A percentile compares a stretch with the other conserved stretches of the same genome.
Conservation (phyloP, 768 basidiomycete genomes). For the Psilocybe cyanescens region DNA sequence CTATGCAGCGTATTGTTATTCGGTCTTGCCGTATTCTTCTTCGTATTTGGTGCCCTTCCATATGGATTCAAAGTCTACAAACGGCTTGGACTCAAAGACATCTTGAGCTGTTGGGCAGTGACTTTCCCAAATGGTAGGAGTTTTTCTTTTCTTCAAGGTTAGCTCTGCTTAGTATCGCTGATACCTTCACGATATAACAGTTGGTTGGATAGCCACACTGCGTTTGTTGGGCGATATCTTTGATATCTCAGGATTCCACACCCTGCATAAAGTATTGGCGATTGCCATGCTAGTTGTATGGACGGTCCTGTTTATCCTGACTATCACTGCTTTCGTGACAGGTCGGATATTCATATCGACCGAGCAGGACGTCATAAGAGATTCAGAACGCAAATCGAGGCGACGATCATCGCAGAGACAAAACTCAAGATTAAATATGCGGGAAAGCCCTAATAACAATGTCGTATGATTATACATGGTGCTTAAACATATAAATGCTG, state of each 20-base stretch:
- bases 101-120: constrained; percentile 52
- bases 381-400: constrained; percentile 15
- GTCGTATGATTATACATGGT: not conserved
- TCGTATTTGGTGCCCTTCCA: constrained; percentile 45
- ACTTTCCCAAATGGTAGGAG: constrained; percentile 47
- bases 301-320: constrained; percentile 44
- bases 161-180: not conserved
- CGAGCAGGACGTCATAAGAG: constrained; percentile 45
- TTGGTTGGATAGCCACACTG: constrained; percentile 49
- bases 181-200: constrained; percentile 15
- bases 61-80: constrained; percentile 56
- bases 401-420: not conserved
- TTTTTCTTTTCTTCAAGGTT: not conserved
- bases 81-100: constrained; percentile 38
- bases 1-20: constrained; percentile 43
- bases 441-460: not conserved
- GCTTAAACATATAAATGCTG: not conserved
- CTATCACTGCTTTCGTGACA: constrained; percentile 42
- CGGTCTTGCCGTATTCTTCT: constrained; percentile 51
- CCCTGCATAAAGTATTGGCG: constrained; percentile 43
- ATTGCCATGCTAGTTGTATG: constrained; percentile 43
- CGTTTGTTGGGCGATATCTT: constrained; percentile 46
- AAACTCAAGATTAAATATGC: not conserved
- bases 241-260: constrained; percentile 39
- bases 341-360: constrained; percentile 47